Conservation (phyloP, 495 filamentous ascomycete genomes). For the Penicillium coprophilum region DNA sequence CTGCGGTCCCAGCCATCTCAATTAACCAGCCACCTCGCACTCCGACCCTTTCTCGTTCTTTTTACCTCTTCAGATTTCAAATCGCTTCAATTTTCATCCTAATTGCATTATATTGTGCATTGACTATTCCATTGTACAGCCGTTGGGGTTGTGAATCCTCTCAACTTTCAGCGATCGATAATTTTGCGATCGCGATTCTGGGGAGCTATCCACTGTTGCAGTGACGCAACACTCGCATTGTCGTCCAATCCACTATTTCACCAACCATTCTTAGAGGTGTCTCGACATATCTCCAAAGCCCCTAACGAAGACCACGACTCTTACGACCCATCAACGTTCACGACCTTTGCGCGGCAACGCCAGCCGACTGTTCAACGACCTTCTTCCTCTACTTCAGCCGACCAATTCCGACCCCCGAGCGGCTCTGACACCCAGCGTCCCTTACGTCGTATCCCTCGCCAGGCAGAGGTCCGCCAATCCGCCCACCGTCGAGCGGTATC, state of each 20-base stretch:
- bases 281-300: slow-evolving; percentile 37
- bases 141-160: slow-evolving; percentile 3
- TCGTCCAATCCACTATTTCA: slow-evolving; percentile 26
- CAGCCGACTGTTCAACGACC: slow-evolving; percentile 49
- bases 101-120: slow-evolving; percentile 12
- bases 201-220: slow-evolving; percentile 15
- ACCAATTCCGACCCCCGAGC: slow-evolving; percentile 48
- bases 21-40: slow-evolving; percentile 36
- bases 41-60: slow-evolving; percentile 9
- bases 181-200: slow-evolving; percentile 18
- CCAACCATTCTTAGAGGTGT: slow-evolving; percentile 40
- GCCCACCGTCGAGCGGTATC: slow-evolving; percentile 40
- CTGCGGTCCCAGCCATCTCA: slow-evolving; percentile 34
- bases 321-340: slow-evolving; percentile 52
- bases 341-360: slow-evolving; percentile 56
- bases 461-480: slow-evolving; percentile 31
- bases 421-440: slow-evolving; percentile 51
- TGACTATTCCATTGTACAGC: slow-evolving; percentile 8
- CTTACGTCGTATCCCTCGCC: slow-evolving; percentile 50
- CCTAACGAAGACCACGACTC: slow-evolving; percentile 62
- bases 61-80: slow-evolving; percentile 6
- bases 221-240: slow-evolving; percentile 34
- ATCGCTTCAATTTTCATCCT: slow-evolving; percentile 3
- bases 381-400: slow-evolving; percentile 32
- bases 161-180: slow-evolving; percentile 5